These are phyloP conservation scores for Prunus padus DNA, from an alignment of 306 rosid species.

Conservation along the genomic window DNA sequence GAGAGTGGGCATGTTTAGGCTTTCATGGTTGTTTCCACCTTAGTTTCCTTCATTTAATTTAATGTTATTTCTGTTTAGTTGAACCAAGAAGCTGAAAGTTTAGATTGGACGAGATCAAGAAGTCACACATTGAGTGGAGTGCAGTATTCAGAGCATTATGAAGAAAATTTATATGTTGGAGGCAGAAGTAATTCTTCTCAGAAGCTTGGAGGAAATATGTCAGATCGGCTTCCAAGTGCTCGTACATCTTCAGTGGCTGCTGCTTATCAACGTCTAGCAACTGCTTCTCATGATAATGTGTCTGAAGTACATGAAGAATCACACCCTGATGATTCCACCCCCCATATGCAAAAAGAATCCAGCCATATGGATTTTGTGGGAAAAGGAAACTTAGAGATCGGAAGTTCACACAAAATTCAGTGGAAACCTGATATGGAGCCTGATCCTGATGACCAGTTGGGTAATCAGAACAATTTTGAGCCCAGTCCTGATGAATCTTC, in stretches of 20 bases:
- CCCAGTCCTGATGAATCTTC: constrained; percentile 48
- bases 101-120: constrained; percentile 90
- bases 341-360: constrained; percentile 24
- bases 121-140: constrained; percentile 70
- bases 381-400: constrained; percentile 27
- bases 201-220: constrained; percentile 75
- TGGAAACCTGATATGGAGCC: constrained; percentile 46
- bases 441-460: constrained; percentile 45
- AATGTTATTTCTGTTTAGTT: constrained; percentile 49
- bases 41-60: constrained; percentile 22
- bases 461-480: constrained; percentile 43
- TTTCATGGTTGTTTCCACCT: constrained; percentile 15
- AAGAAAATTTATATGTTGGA: constrained; percentile 36
- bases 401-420: constrained; percentile 26
- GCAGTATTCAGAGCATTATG: constrained; percentile 44
- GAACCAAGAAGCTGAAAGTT: constrained; percentile 78
- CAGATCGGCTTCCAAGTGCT: constrained; percentile 50
- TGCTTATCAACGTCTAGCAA: constrained; percentile 59
- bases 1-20: constrained; percentile 1
- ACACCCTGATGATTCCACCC: constrained; percentile 41
- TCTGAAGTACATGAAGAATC: constrained; percentile 48
- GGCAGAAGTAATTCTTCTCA: constrained; percentile 44
- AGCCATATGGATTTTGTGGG: constrained; percentile 25
- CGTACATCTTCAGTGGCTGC: constrained; percentile 77
- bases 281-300: constrained; percentile 35